phyloP scores from a whole-genome alignment of 345 rosid species.

The Eucalyptus cloeziana region DNA sequence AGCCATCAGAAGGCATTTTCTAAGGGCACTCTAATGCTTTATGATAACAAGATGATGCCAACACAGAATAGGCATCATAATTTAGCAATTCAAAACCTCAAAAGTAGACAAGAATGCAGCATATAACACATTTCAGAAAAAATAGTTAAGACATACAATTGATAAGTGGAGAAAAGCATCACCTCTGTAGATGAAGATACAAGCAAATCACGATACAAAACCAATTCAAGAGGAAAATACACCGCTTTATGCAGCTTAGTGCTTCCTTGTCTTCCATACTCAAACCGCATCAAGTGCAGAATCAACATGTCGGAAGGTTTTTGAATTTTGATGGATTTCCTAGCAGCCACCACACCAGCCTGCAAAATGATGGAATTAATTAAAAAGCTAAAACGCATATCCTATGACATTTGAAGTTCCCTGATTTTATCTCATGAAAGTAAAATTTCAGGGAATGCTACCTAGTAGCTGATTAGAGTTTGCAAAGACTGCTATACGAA shows the following conservation, averaged over 20 bases:
- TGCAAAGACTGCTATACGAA: not conserved
- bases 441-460: not conserved
- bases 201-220: slow-evolving; percentile 56
- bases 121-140: not conserved
- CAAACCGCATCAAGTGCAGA: slow-evolving; percentile 88
- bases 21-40: not conserved
- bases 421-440: not conserved
- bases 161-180: not conserved
- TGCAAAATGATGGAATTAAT: slow-evolving; percentile 1
- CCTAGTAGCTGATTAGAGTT: not conserved
- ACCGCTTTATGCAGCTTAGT: slow-evolving; percentile 80
- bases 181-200: slow-evolving; percentile 65
- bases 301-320: slow-evolving; percentile 81
- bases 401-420: not conserved
- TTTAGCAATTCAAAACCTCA: not conserved
- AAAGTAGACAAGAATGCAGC: not conserved
- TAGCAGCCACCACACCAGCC: slow-evolving; percentile 81
- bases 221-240: slow-evolving; percentile 72
- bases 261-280: slow-evolving; percentile 90
- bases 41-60: not conserved
- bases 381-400: not conserved
- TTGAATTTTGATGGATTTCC: slow-evolving; percentile 71
- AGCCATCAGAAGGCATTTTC: not conserved
- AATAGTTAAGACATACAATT: not conserved
- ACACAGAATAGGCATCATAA: not conserved